Base-by-base conservation (phyloP, 495 filamentous ascomycete species). In the Halenospora varia region DNA sequence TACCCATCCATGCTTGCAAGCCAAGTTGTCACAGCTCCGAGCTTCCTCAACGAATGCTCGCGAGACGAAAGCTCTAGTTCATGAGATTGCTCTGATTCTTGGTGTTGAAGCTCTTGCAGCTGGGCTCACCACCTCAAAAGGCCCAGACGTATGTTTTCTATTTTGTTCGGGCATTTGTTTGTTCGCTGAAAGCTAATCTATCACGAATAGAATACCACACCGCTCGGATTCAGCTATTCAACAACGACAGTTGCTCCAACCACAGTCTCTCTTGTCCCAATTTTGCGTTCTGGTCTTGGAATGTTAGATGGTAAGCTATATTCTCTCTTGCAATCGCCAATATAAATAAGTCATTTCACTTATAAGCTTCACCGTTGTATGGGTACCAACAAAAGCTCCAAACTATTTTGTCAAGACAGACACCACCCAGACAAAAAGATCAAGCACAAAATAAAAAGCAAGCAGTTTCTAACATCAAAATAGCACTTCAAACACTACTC, bases 21-120 rank as follows among this genome's bases (percentile, higher is more conserved):
- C 89, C 60, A 97, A 97, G 76, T 85, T 97, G 63, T 90, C 88
- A 39, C 89, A 91, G 71, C 85, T 97, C 13, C 86, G 93, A 47
- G 94, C 89, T 19, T 71, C 79, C 24, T 74, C 70, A 41, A 85
- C 90, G 47, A 80, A 79, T 44, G 78, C 90, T 0, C 75, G 82
- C 47, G 90, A 96, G 54, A 92, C 90, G 64, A 90, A 92, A 71
- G 68, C 77, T 11, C 76, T 96, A 35, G 81, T 96, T 51, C 83
- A 95, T 68, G 92, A 96, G 54, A 94, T 97, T 59, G 72, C 88
- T 2, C 75, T 90, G 29, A 89, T 97, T 46, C 71, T 97, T 2
- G 90, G 82, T 19, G 87, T 85, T 51, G 92, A 96, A 70, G 92
- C 92, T 10, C 77, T 95, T 42, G 84, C 82, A n/a, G 64, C 77